Conservation (phyloP, 495 filamentous ascomycete species). For the Talaromyces stipitatus region DNA sequence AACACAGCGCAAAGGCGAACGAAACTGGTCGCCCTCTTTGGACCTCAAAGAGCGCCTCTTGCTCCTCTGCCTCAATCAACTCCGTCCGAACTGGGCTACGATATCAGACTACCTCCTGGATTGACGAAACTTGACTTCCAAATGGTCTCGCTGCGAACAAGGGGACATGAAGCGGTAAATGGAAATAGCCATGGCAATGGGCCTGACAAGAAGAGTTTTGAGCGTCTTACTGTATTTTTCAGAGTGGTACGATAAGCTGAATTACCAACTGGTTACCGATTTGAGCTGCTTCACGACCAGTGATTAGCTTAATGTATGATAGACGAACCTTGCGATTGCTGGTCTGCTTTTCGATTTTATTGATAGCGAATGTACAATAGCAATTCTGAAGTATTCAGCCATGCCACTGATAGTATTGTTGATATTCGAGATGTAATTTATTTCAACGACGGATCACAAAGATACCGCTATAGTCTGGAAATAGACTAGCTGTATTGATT, state of each 20-base stretch:
- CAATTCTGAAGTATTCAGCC: background rate
- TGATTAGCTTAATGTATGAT: background rate
- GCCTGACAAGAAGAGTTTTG: slow-evolving; percentile 56
- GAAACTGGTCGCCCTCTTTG: slow-evolving; percentile 55
- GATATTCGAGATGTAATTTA: too few relatives aligned
- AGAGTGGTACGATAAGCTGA: slow-evolving; percentile 34
- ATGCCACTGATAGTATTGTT: background rate
- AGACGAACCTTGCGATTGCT: background rate
- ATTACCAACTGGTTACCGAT: background rate
- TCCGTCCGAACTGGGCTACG: slow-evolving; percentile 46
- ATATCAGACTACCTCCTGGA: slow-evolving; percentile 51
- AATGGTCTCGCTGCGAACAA: slow-evolving; percentile 52
- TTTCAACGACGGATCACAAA: too few relatives aligned
- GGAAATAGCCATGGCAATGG: slow-evolving; percentile 17
- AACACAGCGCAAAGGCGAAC: slow-evolving; percentile 51
- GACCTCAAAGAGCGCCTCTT: slow-evolving; percentile 34
- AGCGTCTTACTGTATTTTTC: slow-evolving; percentile 57
- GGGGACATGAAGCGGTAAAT: slow-evolving; percentile 43
- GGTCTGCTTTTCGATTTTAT: background rate
- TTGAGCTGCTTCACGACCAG: background rate
- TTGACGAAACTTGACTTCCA: slow-evolving; percentile 60
- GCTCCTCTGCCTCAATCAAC: slow-evolving; percentile 36
- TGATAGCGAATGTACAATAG: background rate
- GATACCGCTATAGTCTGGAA: background rate
- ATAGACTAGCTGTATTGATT: background rate